Percentiles rank a stretch among this genome's conserved stretches.
Conservation (phyloP, 768 basidiomycete genomes). For the Amanita muscaria region DNA sequence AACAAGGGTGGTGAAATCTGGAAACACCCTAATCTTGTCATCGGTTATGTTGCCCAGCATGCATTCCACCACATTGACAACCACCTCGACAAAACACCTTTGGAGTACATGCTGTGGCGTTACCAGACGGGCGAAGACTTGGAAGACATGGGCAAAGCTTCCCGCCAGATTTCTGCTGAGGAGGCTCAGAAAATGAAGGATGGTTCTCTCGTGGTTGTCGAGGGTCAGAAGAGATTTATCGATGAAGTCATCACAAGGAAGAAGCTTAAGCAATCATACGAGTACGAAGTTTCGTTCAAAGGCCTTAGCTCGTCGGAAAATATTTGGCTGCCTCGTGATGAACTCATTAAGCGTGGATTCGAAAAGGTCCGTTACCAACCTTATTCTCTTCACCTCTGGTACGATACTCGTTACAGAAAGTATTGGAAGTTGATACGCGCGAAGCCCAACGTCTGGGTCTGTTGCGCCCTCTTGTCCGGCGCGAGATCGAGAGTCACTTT, state of each 20-base stretch:
- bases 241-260: constrained; percentile 87
- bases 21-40: constrained; percentile 99
- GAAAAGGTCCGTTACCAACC: constrained; percentile 57
- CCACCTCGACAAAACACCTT: constrained; percentile 96
- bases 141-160: constrained; percentile 93
- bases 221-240: constrained; percentile 91
- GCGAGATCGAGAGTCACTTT: constrained; percentile 99
- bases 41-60: constrained; percentile 98
- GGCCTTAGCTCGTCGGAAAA: constrained; percentile 93
- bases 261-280: constrained; percentile 99
- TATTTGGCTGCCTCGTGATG: constrained; percentile 94
- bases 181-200: constrained; percentile 97
- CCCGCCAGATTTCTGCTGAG: constrained; percentile 77
- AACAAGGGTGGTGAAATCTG: constrained; percentile 97
- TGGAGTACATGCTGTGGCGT: constrained; percentile 99
- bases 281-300: constrained; percentile 98
- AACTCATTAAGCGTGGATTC: constrained; percentile 95
- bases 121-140: constrained; percentile 99
- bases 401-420: constrained; percentile 49
- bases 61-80: constrained; percentile 99
- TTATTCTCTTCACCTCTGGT: constrained; percentile 7
- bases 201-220: constrained; percentile 73
- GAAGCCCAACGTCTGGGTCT: constrained; percentile 96
- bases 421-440: constrained; percentile 93
- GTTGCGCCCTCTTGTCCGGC: constrained; percentile 92